phyloP scores from a whole-genome alignment of 345 rosid species.

The Aegle marmelos region DNA sequence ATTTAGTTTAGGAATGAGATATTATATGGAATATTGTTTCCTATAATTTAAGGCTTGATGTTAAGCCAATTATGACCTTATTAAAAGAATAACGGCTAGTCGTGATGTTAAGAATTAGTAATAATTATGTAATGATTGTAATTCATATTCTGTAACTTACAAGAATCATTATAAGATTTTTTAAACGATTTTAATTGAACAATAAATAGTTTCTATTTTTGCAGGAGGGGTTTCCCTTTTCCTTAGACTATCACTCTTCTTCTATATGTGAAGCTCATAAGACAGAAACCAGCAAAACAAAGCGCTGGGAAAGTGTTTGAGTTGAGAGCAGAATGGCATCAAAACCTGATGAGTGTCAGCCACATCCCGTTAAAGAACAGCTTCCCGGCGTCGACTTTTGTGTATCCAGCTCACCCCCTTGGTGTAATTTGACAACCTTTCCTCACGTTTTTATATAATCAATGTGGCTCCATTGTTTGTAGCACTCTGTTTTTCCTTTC shows the following conservation, averaged over 20 bases:
- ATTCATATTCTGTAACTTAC: not conserved
- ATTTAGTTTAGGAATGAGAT: too few relatives aligned
- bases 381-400: conserved; percentile 83
- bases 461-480: not conserved
- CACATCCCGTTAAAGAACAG: conserved; percentile 82
- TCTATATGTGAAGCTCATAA: not conserved
- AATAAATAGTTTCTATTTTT: not conserved
- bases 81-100: not conserved
- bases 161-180: not conserved
- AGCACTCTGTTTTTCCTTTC: not conserved
- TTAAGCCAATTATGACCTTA: not conserved
- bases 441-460: not conserved
- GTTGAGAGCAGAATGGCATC: conserved; percentile 15
- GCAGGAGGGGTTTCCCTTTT: not conserved
- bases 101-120: not conserved
- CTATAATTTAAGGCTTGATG: too few relatives aligned
- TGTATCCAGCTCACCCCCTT: conserved; percentile 70
- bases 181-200: not conserved
- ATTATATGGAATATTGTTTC: too few relatives aligned
- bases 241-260: not conserved
- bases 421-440: conserved; percentile 48
- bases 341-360: conserved; percentile 62
- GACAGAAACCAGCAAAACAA: not conserved
- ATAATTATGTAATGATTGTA: not conserved
- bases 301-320: not conserved